Evolutionary conservation across 495 filamentous ascomycete species (phyloP).

Genomic region (Alectoria sarmentosa): DNA sequence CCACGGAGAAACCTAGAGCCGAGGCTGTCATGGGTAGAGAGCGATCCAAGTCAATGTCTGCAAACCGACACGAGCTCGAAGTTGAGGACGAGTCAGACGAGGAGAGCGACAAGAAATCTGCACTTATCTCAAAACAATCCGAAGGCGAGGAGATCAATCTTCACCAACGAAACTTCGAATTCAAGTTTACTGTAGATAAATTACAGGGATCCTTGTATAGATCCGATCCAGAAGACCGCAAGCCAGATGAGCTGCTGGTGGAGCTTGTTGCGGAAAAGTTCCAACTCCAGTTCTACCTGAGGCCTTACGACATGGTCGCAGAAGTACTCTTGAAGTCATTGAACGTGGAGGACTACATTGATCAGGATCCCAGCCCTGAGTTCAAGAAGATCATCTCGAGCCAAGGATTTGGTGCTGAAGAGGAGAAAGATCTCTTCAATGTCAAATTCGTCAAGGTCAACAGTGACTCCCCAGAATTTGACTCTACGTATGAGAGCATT

Average conservation of each 20-base stretch:
- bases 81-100: slow-evolving; percentile 70
- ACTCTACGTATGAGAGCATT: slow-evolving; percentile 83
- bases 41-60: slow-evolving; percentile 56
- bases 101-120: slow-evolving; percentile 47
- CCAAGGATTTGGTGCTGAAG: slow-evolving; percentile 62
- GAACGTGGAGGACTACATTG: slow-evolving; percentile 91
- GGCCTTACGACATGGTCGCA: slow-evolving; percentile 85
- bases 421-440: slow-evolving; percentile 73
- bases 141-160: slow-evolving; percentile 57
- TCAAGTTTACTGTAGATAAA: slow-evolving; percentile 90
- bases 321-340: slow-evolving; percentile 81
- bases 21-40: slow-evolving; percentile 39
- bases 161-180: slow-evolving; percentile 84
- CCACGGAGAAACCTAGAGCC: slow-evolving; percentile 27
- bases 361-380: slow-evolving; percentile 79
- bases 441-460: slow-evolving; percentile 88
- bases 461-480: slow-evolving; percentile 84
- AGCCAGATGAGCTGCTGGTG: slow-evolving; percentile 74
- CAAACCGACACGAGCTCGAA: slow-evolving; percentile 65
- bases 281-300: slow-evolving; percentile 74
- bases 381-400: slow-evolving; percentile 96
- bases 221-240: slow-evolving; percentile 70
- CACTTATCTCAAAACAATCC: slow-evolving; percentile 54
- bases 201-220: slow-evolving; percentile 86
- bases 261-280: slow-evolving; percentile 90